Evolutionary conservation across 23 red algal genomes (phyloP), one percentile per base, ranked within the genome.

Genomic region (Agarophyton chilense): DNA sequence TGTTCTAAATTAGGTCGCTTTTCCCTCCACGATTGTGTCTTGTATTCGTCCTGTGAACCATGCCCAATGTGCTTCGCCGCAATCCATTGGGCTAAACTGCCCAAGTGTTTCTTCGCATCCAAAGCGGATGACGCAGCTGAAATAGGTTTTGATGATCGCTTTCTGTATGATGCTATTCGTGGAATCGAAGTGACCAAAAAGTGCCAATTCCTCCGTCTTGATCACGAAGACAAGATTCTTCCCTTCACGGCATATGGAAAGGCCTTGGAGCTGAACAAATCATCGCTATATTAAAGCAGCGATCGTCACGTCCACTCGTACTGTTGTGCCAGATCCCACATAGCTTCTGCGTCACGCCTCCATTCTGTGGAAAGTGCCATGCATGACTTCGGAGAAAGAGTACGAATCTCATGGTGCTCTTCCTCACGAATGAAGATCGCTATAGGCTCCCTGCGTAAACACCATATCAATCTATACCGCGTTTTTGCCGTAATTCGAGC

Each of bases 21-120:
- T 62, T 77, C 82, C 51, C 93, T 98, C 14, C 32, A 86, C 43
- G 96, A 92, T 44, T 95, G 92, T 71, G 83, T 94, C 26, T 40
- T 98, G 17, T 98, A 98, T 73, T 57, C 91, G 32, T 92, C 96
- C 26, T 94, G 96, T 77, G 47, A 87, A n/a, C 96, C 96, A 62
- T 98, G 96, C 72, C 91, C 96, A 6, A 98, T 98, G 96, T 98
- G 96, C 50, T 92, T 89, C 36, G 40, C 87, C 18, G 96, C 96
- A 18, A 82, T 92, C 21, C 63, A 67, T 16, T 98, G 96, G 96
- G 88, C 92, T 29, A 92, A 85, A 14, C 57, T 98, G 29, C 83
- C 84, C 6, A 72, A 52, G 36, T 68, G 84, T 31, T 61, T 89
- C 73, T 98, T 88, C 74, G 79, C 87, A 0, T 79, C 86, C 1